phyloP scores from a whole-genome alignment of 139 green algal species.

The Trebouxia sp. region DNA sequence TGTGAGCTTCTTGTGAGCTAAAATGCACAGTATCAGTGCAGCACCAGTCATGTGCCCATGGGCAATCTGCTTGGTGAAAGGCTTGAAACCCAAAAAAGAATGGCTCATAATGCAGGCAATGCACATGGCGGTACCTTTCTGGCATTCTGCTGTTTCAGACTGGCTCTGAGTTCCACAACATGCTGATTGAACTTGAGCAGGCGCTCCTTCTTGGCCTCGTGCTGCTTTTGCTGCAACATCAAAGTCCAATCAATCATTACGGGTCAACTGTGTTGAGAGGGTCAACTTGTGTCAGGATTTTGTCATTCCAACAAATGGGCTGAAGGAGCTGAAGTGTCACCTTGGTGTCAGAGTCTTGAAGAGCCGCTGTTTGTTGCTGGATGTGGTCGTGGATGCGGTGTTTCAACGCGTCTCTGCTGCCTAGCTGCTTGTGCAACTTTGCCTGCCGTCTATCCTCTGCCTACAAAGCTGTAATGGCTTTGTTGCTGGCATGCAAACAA shows the following conservation, averaged over 20 bases:
- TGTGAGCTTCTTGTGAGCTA: too few species aligned
- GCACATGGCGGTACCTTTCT: conserved; percentile 7
- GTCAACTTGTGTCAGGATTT: background rate
- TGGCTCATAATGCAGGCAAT: too few species aligned
- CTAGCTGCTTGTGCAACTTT: conserved; percentile 7
- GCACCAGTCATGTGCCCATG: too few species aligned
- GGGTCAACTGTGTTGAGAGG: background rate
- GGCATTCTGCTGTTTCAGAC: background rate
- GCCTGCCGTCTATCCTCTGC: background rate
- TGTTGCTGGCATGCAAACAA: background rate
- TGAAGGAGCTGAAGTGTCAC: background rate
- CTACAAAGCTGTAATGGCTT: background rate
- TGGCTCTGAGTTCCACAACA: background rate
- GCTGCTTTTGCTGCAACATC: conserved; percentile 16
- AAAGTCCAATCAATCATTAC: background rate
- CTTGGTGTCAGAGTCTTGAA: background rate
- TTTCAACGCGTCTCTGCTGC: background rate
- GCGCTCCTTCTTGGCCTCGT: background rate
- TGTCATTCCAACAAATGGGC: background rate
- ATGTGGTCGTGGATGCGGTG: conserved; percentile 12
- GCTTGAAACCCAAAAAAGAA: too few species aligned
- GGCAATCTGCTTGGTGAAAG: too few species aligned
- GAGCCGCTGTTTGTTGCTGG: background rate
- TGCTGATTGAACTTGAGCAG: conserved; percentile 2
- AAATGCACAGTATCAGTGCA: too few species aligned